Evolutionary conservation across 2,329 filamentous ascomycete genomes (phyloP).

Genomic region (Cercospora zeina): DNA sequence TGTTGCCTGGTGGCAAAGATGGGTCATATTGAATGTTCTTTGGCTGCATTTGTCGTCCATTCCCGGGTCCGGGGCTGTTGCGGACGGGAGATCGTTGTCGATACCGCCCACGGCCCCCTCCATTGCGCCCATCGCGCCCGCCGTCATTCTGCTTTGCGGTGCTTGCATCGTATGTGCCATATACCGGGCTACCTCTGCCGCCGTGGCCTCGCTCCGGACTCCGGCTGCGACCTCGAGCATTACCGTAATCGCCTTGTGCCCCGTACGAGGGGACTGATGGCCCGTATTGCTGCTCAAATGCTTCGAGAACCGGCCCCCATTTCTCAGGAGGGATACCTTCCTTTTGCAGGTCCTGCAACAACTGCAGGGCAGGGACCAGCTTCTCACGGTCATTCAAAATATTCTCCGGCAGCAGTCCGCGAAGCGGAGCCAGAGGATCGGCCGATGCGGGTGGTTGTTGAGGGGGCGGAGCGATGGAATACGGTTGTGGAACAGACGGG

Average conservation of each 20-base stretch:
- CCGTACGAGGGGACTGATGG: conserved; percentile 29
- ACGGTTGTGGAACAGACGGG: conserved; percentile 40
- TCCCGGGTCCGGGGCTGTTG: conserved; percentile 60
- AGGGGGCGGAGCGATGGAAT: conserved; percentile 58
- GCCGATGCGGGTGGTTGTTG: conserved; percentile 49
- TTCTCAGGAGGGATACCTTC: conserved; percentile 77
- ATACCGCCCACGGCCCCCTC: conserved; percentile 63
- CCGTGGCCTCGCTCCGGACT: conserved; percentile 69
- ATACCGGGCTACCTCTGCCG: conserved; percentile 64
- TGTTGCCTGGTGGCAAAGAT: conserved; percentile 70
- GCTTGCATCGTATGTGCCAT: conserved; percentile 66
- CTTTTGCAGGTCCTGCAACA: conserved; percentile 73
- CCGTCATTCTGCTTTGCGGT: conserved; percentile 30
- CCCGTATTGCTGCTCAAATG: conserved; percentile 45
- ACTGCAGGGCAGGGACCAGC: conserved; percentile 68
- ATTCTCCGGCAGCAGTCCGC: conserved; percentile 41
- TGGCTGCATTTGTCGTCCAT: conserved; percentile 47
- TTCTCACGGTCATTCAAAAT: conserved; percentile 47
- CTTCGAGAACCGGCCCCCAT: conserved; percentile 61
- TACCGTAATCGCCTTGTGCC: conserved; percentile 45
- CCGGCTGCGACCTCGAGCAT: conserved; percentile 64
- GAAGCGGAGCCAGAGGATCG: conserved; percentile 37
- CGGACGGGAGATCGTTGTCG: conserved; percentile 80
- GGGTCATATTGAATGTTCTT: conserved; percentile 83
- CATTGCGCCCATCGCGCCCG: conserved; percentile 29